Evolutionary conservation across 495 filamentous ascomycete genomes (phyloP).

Genomic region (Hypoxylon cercidicola): DNA sequence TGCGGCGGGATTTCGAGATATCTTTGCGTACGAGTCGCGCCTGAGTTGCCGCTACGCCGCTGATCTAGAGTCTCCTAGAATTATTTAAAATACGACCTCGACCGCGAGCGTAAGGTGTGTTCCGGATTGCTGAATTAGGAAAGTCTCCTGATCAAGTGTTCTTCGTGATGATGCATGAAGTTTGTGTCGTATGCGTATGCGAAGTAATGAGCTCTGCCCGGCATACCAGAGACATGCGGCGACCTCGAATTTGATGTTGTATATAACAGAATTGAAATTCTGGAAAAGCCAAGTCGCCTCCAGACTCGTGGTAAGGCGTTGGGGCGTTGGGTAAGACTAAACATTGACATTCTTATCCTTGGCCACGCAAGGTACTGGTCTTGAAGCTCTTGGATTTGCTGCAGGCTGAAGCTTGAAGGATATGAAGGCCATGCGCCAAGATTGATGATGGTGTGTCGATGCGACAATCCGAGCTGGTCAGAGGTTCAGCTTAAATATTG

Average conservation of each 20-base stretch:
- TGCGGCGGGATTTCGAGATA: constrained; percentile 21
- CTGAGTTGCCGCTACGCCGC: not conserved
- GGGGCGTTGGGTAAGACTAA: constrained; percentile 4
- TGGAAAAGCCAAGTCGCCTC: constrained; percentile 5
- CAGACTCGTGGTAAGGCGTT: constrained; percentile 14
- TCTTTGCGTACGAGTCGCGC: not conserved
- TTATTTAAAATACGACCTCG: constrained; percentile 15
- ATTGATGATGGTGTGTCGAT: constrained; percentile 32
- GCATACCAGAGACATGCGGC: constrained; percentile 25
- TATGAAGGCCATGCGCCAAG: constrained; percentile 30
- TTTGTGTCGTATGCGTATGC: constrained; percentile 15
- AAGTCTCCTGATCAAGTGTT: constrained; percentile 15
- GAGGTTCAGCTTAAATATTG: constrained; percentile 11
- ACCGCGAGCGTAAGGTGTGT: constrained; percentile 23
- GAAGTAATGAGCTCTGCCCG: constrained; percentile 13
- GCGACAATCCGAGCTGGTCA: constrained; percentile 29
- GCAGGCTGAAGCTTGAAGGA: constrained; percentile 36
- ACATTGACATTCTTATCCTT: constrained; percentile 12
- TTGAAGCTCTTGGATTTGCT: constrained; percentile 39
- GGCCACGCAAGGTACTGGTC: constrained; percentile 33
- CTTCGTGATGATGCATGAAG: constrained; percentile 18
- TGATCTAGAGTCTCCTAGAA: constrained; percentile 1
- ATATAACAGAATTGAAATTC: constrained; percentile 6
- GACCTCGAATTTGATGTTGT: constrained; percentile 17
- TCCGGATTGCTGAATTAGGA: constrained; percentile 30